These are phyloP conservation scores for Physcomitrellopsis africana DNA, from an alignment of 225 moss, liverwort and hornwort genomes.

Conservation along the genomic window DNA sequence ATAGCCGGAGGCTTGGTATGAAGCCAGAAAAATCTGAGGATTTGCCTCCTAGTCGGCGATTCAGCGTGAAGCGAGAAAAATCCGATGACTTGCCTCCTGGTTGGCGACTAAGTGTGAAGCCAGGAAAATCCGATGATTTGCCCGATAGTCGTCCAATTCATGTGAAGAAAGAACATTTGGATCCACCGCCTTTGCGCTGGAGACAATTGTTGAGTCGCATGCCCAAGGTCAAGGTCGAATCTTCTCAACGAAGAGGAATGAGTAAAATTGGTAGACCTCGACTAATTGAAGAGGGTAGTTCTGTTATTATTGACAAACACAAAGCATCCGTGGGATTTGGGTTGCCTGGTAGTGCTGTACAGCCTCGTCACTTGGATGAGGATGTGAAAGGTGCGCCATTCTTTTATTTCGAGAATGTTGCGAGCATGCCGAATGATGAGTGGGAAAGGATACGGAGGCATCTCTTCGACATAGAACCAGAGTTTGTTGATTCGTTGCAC, in stretches of 20 bases:
- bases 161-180: constrained; percentile 23
- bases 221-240: constrained; percentile 8
- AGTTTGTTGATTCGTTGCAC: constrained; percentile 81
- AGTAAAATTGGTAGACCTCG: constrained; percentile 25
- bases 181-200: constrained; percentile 5
- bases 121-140: not conserved
- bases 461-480: constrained; percentile 69
- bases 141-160: constrained; percentile 2
- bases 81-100: not conserved
- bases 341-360: constrained; percentile 58
- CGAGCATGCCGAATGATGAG: constrained; percentile 70
- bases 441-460: constrained; percentile 73
- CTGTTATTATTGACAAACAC: constrained; percentile 21
- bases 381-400: constrained; percentile 69
- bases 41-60: not conserved
- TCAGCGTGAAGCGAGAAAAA: constrained; percentile 17
- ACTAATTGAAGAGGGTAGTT: not conserved
- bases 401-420: constrained; percentile 90
- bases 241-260: constrained; percentile 16
- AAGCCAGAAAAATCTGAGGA: constrained; percentile 11
- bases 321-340: constrained; percentile 63
- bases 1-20: not conserved
- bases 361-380: constrained; percentile 49
- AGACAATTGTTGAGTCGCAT: not conserved
- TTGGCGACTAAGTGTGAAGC: not conserved